phyloP scores from a whole-genome alignment of 805 yeast species.

The Starmera caribaea region DNA sequence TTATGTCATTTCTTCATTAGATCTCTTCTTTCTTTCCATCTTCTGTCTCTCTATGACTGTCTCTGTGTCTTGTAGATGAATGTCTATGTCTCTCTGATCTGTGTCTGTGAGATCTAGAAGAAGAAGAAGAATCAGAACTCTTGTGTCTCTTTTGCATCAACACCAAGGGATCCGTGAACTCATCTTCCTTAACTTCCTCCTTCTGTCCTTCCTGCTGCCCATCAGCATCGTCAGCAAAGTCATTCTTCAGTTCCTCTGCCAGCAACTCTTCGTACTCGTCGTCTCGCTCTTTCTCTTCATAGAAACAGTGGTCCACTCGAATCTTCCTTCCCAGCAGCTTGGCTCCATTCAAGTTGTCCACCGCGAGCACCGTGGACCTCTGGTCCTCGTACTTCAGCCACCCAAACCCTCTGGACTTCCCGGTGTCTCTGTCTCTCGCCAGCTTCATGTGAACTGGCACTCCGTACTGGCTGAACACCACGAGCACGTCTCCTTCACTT shows the following conservation, averaged over 20 bases:
- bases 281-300: slow-evolving; percentile 44
- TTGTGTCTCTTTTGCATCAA: slow-evolving; percentile 7
- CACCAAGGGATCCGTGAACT: slow-evolving; percentile 16
- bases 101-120: too few relatives aligned
- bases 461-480: slow-evolving; percentile 84
- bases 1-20: too few relatives aligned
- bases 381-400: slow-evolving; percentile 78
- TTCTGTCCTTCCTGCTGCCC: not conserved
- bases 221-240: slow-evolving; percentile 12
- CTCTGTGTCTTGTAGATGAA: not conserved
- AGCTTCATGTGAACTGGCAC: slow-evolving; percentile 69
- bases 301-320: slow-evolving; percentile 66
- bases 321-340: slow-evolving; percentile 38
- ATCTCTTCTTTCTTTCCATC: too few relatives aligned
- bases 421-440: slow-evolving; percentile 54
- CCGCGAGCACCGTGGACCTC: slow-evolving; percentile 71
- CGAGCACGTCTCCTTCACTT: slow-evolving; percentile 66
- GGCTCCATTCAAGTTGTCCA: slow-evolving; percentile 79
- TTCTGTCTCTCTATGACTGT: not conserved
- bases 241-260: slow-evolving; percentile 21
- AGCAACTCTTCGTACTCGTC: slow-evolving; percentile 33
- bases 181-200: slow-evolving; percentile 6
- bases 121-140: not conserved
- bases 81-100: slow-evolving; percentile 1
- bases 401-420: slow-evolving; percentile 66